Base-by-base conservation (phyloP, 2,329 filamentous ascomycete genomes). In the Apiospora marii region DNA sequence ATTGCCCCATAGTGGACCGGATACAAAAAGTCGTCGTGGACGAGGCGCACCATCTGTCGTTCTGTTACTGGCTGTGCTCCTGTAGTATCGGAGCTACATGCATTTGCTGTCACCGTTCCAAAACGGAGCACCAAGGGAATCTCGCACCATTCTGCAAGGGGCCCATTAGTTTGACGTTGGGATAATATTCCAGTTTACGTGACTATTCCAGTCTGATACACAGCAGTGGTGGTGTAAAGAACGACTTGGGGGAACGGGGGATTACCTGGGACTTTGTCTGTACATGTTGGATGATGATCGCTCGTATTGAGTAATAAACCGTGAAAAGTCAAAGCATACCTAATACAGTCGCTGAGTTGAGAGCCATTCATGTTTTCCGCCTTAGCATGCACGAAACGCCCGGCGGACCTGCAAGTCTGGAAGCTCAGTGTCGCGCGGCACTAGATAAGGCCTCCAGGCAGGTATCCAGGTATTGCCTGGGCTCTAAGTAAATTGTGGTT, bases 1-100 rank as follows among this genome's bases (percentile, higher is more conserved):
- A 41, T 41, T 41, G 58, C 30, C 24, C 58, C 58, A 41, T 64
- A 64, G 30, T 64, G 58, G 58, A 64, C 58, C n/a, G 5, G 41
- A 64, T 34, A 34, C 24, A 41, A 10, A 41, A 3, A n/a, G 34
- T 41, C 58, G 34, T n/a, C 44, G 44, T 48, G 44, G 58, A 41
- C 58, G 34, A 64, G 58, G 58, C 58, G 34, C 8, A 41, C 58
- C 58, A 41, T 41, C 34, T 41, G 53, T 34, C 53, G 53, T n/a
- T 61, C 16, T 37, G 19, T 41, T n/a, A 64, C 30, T 61, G 34
- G 58, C 4, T 22, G 27, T 2, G 27, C 27, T 30, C 27, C 27
- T 30, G 34, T 64, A 34, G n/a, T 22, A n/a, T 24, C 19, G 30
- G 58, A n/a, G 58, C 19, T 19, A 22, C 30, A 37, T 3, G 53